Base-by-base conservation (phyloP, 805 yeast species). In the Metschnikowia santaceciliae region DNA sequence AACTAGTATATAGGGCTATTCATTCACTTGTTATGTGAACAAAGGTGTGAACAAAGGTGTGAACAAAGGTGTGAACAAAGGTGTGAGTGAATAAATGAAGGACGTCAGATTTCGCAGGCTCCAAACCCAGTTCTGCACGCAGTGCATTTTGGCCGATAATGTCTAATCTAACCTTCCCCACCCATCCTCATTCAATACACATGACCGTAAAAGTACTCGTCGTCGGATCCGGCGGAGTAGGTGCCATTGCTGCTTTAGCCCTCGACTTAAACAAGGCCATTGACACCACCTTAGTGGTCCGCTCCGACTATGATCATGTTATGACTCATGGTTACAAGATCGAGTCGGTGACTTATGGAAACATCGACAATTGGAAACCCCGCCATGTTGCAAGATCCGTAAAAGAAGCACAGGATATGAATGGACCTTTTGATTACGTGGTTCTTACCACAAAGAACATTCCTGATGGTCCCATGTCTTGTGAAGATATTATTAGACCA, bases 401-500 rank as follows among this genome's bases (percentile, higher is more conserved):
- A 6, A 42, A 42, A 14, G 55, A 53, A 11, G 61, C 61, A 2
- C 54, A 50, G 6, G 20, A 32, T 6, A 45, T 45, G 4, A 33
- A 50, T 20, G 60, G 60, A 2, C 58, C 58, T 1, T 70, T 66
- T 50, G 73, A 70, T 49, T 65, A 61, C 49, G 62, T 71, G 8
- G 61, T 71, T 1, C 61, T 71, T 17, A 57, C 70, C 19, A 70
- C 74, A 46, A 70, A 70, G 48, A 68, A 64, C 32, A 60, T 68
- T 32, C 74, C 75, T 13, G 62, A 59, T 26, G 57, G 74, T 0
- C 54, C 61, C 10, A 59, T 61, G 20, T 67, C 78, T 3, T 70
- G 76, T 56, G 79, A 75, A 54, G 71, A 69, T 11, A 70, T 77
- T 35, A 67, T 78, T 35, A 32, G 78, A 2, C 61, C 61, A 3